Evolutionary conservation across 345 rosid genomes (phyloP).

Genomic region (Turnera subulata): DNA sequence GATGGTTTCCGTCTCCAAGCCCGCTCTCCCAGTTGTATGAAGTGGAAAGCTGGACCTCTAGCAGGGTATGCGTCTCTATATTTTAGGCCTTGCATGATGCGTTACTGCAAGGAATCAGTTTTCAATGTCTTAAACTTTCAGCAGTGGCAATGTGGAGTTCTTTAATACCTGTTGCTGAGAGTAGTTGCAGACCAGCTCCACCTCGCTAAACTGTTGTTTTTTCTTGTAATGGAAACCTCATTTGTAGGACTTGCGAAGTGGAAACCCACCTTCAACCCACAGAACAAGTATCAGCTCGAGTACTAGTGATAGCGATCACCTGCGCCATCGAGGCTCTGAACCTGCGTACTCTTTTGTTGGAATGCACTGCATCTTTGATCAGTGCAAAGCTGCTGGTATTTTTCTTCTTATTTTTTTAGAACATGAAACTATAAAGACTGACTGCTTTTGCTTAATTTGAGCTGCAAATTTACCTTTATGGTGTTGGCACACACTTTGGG

Average conservation of each 20-base stretch:
- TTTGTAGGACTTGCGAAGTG: slow-evolving; percentile 65
- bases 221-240: slow-evolving; percentile 9
- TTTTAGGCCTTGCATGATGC: too few species aligned
- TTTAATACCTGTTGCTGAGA: too few species aligned
- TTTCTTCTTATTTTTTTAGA: background rate
- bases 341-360: slow-evolving; percentile 94
- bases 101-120: too few species aligned
- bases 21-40: slow-evolving; percentile 62
- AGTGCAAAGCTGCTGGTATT: slow-evolving; percentile 90
- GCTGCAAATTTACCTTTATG: slow-evolving; percentile 6
- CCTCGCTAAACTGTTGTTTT: background rate
- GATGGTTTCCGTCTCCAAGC: slow-evolving; percentile 66
- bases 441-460: slow-evolving; percentile 7
- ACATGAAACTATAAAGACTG: background rate
- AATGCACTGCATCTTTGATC: slow-evolving; percentile 96
- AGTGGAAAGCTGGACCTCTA: slow-evolving; percentile 77
- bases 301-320: slow-evolving; percentile 63
- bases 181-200: background rate
- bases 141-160: too few species aligned
- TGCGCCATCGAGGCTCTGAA: slow-evolving; percentile 51
- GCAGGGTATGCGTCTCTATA: slow-evolving; percentile 48
- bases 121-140: too few species aligned
- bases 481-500: slow-evolving; percentile 16
- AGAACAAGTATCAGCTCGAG: slow-evolving; percentile 84
- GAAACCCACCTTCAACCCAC: slow-evolving; percentile 54